Conservation (phyloP, 2,329 filamentous ascomycete genomes). For the Cordyceps cateniannulata region DNA sequence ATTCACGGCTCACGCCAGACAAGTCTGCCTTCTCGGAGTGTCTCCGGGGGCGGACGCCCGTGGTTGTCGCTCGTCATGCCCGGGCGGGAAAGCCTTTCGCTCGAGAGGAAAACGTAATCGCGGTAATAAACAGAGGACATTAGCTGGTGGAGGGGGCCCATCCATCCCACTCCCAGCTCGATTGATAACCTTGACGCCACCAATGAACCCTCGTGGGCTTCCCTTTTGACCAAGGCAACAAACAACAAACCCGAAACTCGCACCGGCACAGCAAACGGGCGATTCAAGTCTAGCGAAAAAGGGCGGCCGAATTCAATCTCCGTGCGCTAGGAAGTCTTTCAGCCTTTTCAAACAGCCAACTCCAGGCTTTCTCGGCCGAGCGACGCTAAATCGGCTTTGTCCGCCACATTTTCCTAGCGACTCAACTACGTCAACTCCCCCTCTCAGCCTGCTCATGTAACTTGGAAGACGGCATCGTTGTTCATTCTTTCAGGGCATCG, state of each 20-base stretch:
- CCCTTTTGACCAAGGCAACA: no score
- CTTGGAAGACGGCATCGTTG: not conserved
- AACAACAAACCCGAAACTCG: no score
- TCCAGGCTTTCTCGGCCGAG: not conserved
- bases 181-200: not conserved
- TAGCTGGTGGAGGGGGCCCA: no score
- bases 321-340: not conserved
- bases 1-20: no score
- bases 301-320: not conserved
- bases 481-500: not conserved
- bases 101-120: no score
- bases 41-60: no score
- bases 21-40: no score
- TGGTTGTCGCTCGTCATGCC: no score
- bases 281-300: not conserved
- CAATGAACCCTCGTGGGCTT: not conserved
- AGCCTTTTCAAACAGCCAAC: not conserved
- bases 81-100: no score
- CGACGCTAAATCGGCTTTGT: constrained; percentile 3
- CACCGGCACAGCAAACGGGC: not conserved
- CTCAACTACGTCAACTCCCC: not conserved
- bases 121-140: no score
- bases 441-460: not conserved
- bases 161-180: no score
- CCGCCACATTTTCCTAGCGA: not conserved